Evolutionary conservation across 257 asterid genomes (phyloP), one percentile per base, ranked within the genome.

Genomic region (Capsicum baccatum): DNA sequence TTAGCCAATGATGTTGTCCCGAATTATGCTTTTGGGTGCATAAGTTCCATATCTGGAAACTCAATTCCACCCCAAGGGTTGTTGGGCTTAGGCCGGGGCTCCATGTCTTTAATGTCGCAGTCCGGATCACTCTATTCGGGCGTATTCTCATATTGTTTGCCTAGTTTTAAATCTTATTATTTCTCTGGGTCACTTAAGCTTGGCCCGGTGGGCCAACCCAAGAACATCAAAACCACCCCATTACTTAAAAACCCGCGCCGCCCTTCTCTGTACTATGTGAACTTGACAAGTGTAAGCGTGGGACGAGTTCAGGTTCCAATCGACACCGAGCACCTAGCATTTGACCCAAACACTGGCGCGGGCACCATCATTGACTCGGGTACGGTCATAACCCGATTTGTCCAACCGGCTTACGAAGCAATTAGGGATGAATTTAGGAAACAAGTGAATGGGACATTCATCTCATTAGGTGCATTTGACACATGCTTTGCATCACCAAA

Each of bases 121-220:
- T 83, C 98, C 21, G 94, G 97, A 60, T 83, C 95, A 1, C 87
- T 89, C 6, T 94, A 92, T 74, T 92, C 98, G 3, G 98, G 98
- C 0, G 76, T 94, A 26, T 96, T 96, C 85, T 96, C 99, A 0
- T 96, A 93, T 26, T 96, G 99, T 68, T 71, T 96, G 2, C 99
- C 99, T 0, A 96, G 98, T 82, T 96, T 94, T 90, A 91, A 84
- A 80, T 93, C 97, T 0, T 96, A 90, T 85, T 96, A 93, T 85
- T 96, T 96, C 80, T 96, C 99, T 0, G 98, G 99, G 5, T 96
- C 98, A 3, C 98, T 96, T 80, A 92, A 87, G 79, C 98, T 96
- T 56, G 99, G 99, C 0, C 93, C 97, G 0, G 8, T 85, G 35
- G 98, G 98, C 12, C 99, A 96, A 17, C 97, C 98, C 87, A 90